Evolutionary conservation across 768 basidiomycete genomes (phyloP), one percentile per base, ranked within the genome.

Genomic region (Suillus subaureus): DNA sequence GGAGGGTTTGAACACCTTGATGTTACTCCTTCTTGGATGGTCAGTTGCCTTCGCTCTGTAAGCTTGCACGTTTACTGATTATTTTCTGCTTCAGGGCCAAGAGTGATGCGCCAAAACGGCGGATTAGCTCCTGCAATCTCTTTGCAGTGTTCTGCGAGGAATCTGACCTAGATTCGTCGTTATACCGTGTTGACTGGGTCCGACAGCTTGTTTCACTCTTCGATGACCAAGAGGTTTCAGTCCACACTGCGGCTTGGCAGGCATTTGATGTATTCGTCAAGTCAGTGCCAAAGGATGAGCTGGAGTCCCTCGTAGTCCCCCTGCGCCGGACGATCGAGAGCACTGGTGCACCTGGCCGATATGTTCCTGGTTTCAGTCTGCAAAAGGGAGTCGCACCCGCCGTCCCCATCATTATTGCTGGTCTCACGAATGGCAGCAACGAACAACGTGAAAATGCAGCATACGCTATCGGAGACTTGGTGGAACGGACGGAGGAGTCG

Each of bases 391-490:
- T 96, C 28, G 84, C 92, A 26, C 90, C 95, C 0, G 83, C 89
- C 6, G 91, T 97, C 0, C 94, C 94, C 2, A 88, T 96, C 71
- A 88, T 96, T 74, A 90, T 97, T 52, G 92, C 93, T 4, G 97
- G 97, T 70, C 90, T 99, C 42, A 94, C 96, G 0, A 92, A 90
- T 4, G 97, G 97, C 42, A 98, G 87, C 75, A 96, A 96, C 77
- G 96, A 98, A 66, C 94, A 95, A 72, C 84, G 93, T 70, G 97
- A 99, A 77, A 91, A 97, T 70, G 96, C 97, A 0, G 95, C 97
- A 0, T 94, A 94, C 70, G 96, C 94, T 35, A 96, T 99, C 66
- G 92, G 94, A n/a, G 97, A 98, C 70, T 86, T 99, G 43, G 94
- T 98, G 40, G 91, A 96, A 75, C 85, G 88, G 35, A 97, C 96